Evolutionary conservation across 2,329 filamentous ascomycete genomes (phyloP).

Genomic region (Trichoderma pleuroti): DNA sequence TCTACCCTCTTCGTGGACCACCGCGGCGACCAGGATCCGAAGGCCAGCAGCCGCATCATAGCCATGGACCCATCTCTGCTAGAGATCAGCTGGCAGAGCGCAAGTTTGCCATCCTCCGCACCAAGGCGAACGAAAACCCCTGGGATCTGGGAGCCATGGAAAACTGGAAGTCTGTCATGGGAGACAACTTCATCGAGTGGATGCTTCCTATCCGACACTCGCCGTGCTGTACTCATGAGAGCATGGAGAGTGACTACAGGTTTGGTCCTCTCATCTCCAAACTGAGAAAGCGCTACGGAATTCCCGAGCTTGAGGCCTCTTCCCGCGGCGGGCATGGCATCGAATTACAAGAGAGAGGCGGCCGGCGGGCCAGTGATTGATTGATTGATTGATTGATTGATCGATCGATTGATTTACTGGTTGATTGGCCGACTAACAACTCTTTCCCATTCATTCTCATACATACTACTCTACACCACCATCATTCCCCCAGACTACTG

Average conservation of each 20-base stretch:
- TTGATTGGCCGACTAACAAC: not conserved
- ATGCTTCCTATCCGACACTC: constrained; percentile 71
- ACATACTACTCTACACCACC: not conserved
- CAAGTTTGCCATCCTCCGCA: constrained; percentile 76
- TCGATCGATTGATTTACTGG: not conserved
- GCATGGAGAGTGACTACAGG: constrained; percentile 62
- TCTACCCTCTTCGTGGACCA: constrained; percentile 50
- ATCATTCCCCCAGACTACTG: not conserved
- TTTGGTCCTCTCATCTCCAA: constrained; percentile 60
- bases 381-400: not conserved
- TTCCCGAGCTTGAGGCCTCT: constrained; percentile 20
- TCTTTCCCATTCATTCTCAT: not conserved
- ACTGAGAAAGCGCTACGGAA: constrained; percentile 44
- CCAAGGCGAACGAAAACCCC: constrained; percentile 72
- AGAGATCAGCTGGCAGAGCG: constrained; percentile 51
- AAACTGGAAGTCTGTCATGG: constrained; percentile 82
- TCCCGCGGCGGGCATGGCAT: constrained; percentile 1
- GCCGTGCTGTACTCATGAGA: constrained; percentile 68
- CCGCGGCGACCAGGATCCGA: constrained; percentile 28
- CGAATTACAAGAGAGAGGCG: constrained; percentile 12
- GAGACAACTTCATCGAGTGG: constrained; percentile 69
- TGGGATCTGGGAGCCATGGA: constrained; percentile 70
- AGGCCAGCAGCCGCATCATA: not conserved
- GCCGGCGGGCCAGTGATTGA: not conserved
- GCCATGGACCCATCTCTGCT: constrained; percentile 21